These are phyloP conservation scores for Rhodotorula graminis DNA, from an alignment of 768 basidiomycete genomes.

Conservation along the genomic window DNA sequence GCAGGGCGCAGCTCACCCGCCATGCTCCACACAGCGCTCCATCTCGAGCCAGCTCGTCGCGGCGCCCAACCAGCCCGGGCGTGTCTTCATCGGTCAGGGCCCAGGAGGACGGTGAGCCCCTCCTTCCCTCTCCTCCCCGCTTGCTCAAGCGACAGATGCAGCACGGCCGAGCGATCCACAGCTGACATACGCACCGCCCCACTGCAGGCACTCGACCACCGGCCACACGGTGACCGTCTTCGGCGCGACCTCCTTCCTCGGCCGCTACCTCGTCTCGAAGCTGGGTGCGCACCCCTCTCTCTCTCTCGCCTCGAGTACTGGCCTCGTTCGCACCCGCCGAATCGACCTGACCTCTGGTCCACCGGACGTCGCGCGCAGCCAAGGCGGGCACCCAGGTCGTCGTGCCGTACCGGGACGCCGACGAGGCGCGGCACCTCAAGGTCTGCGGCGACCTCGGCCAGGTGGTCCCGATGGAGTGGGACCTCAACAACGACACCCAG, in stretches of 20 bases:
- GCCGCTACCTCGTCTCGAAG: conserved; percentile 87
- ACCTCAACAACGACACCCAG: conserved; percentile 79
- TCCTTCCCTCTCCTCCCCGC: neutral
- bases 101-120: conserved; percentile 33
- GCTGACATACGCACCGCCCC: neutral
- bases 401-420: conserved; percentile 89
- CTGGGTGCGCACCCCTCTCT: conserved; percentile 59
- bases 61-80: conserved; percentile 26
- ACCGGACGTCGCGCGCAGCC: conserved; percentile 51
- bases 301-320: neutral
- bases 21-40: conserved; percentile 5
- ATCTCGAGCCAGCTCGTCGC: conserved; percentile 15
- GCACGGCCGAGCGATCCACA: neutral
- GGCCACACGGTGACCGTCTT: conserved; percentile 95
- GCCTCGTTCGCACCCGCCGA: no score
- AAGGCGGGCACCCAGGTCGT: conserved; percentile 89
- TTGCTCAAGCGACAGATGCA: neutral
- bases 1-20: neutral
- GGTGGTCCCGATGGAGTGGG: conserved; percentile 97
- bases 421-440: conserved; percentile 81
- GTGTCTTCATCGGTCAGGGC: conserved; percentile 22
- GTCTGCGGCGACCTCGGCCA: conserved; percentile 96
- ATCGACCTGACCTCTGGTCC: neutral
- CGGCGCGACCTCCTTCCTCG: conserved; percentile 91
- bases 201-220: conserved; percentile 44